Conservation (phyloP, 495 filamentous ascomycete genomes). For the Annulohypoxylon nitens region DNA sequence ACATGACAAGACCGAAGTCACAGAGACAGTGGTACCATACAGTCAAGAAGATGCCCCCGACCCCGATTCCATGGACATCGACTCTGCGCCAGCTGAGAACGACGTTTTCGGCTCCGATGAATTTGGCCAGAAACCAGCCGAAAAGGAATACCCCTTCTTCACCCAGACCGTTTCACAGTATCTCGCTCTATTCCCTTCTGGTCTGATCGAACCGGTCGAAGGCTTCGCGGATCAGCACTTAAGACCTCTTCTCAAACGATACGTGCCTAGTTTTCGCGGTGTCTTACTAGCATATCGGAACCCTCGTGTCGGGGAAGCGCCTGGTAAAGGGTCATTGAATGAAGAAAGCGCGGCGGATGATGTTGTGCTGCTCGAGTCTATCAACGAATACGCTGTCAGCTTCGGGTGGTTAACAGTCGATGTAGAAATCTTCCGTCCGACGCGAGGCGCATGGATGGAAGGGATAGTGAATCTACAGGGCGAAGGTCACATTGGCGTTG, state of each 20-base stretch:
- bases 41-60: slow-evolving; percentile 29
- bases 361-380: slow-evolving; percentile 52
- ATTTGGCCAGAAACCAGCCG: slow-evolving; percentile 30
- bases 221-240: slow-evolving; percentile 61
- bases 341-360: slow-evolving; percentile 54
- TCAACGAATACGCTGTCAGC: slow-evolving; percentile 61
- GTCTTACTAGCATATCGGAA: slow-evolving; percentile 63
- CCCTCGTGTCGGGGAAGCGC: slow-evolving; percentile 59
- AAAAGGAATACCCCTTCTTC: slow-evolving; percentile 59
- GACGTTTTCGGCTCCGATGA: slow-evolving; percentile 17
- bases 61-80: slow-evolving; percentile 48
- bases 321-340: slow-evolving; percentile 54
- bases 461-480: slow-evolving; percentile 62
- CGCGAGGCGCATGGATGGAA: slow-evolving; percentile 63
- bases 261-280: slow-evolving; percentile 60
- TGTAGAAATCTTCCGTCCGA: slow-evolving; percentile 60
- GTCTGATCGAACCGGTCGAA: slow-evolving; percentile 60
- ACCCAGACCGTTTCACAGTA: slow-evolving; percentile 64
- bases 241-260: slow-evolving; percentile 60
- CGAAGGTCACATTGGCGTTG: slow-evolving; percentile 63
- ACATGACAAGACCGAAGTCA: slow-evolving; percentile 48
- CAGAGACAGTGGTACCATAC: slow-evolving; percentile 19
- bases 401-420: slow-evolving; percentile 64
- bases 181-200: slow-evolving; percentile 61
- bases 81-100: slow-evolving; percentile 27